Percentiles rank a stretch among this genome's conserved stretches.
These are phyloP conservation scores for Nakazawaea anatomiae DNA, from an alignment of 805 yeast genomes.

Conservation along the genomic window DNA sequence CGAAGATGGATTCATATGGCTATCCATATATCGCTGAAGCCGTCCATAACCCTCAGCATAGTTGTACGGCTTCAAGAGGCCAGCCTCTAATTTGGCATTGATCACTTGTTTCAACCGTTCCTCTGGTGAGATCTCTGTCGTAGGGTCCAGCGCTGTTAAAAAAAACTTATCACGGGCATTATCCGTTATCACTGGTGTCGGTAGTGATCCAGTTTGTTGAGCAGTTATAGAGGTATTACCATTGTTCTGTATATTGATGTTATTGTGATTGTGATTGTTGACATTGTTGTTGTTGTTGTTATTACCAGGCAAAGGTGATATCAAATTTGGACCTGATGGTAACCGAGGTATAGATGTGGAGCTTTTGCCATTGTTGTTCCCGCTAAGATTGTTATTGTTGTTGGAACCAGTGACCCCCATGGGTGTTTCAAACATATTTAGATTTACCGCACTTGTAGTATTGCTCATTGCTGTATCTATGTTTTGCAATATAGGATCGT, in stretches of 20 bases:
- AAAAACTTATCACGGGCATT: conserved; percentile 91
- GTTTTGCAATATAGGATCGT: conserved; percentile 30
- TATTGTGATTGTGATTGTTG: not conserved
- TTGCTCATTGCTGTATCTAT: conserved; percentile 20
- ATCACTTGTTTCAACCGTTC: conserved; percentile 90
- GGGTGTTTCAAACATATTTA: conserved; percentile 2
- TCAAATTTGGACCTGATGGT: not conserved
- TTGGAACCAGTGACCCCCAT: not conserved
- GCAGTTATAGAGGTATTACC: not conserved
- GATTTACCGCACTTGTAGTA: conserved; percentile 3
- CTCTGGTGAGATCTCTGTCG: conserved; percentile 89
- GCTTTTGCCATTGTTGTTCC: not conserved
- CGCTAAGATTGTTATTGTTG: not conserved
- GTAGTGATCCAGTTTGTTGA: not conserved
- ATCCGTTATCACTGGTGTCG: conserved; percentile 41
- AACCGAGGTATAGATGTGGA: not conserved
- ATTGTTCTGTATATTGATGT: not conserved
- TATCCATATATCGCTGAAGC: conserved; percentile 86
- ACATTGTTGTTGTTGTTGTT: not conserved
- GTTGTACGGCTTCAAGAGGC: conserved; percentile 84
- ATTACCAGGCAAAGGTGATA: not conserved
- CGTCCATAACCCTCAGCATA: conserved; percentile 93
- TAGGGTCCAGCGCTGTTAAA: conserved; percentile 94
- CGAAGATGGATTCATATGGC: conserved; percentile 79
- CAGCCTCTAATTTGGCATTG: conserved; percentile 91